These are phyloP conservation scores for Mycosphaerelloides madeirae DNA, from an alignment of 2,329 filamentous ascomycete genomes.

Conservation along the genomic window DNA sequence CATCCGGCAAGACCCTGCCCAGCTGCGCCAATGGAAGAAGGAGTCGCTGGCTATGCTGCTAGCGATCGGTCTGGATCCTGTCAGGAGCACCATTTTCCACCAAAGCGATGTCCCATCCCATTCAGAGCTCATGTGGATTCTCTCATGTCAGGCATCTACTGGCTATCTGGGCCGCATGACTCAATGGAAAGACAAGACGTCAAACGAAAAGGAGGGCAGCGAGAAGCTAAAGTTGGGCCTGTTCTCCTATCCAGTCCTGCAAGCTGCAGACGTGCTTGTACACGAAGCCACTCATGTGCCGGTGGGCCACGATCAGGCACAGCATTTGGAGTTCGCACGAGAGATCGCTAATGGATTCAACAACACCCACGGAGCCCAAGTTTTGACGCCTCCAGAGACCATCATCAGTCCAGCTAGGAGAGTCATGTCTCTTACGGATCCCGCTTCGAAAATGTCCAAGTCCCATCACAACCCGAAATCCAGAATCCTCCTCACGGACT, in stretches of 20 bases:
- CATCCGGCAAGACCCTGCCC: constrained; percentile 58
- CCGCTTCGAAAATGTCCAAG: constrained; percentile 89
- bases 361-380: constrained; percentile 55
- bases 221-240: constrained; percentile 72
- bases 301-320: constrained; percentile 89
- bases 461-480: constrained; percentile 68
- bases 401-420: constrained; percentile 75
- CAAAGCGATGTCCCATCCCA: constrained; percentile 66
- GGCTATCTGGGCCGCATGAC: constrained; percentile 98
- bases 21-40: constrained; percentile 61
- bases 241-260: constrained; percentile 92
- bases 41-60: constrained; percentile 76
- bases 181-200: constrained; percentile 77
- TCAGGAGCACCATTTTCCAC: constrained; percentile 73
- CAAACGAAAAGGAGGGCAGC: constrained; percentile 39
- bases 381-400: constrained; percentile 65
- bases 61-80: constrained; percentile 76
- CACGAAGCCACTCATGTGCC: constrained; percentile 90
- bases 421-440: constrained; percentile 82
- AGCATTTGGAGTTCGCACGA: constrained; percentile 90
- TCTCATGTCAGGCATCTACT: constrained; percentile 85
- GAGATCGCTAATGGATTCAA: constrained; percentile 87
- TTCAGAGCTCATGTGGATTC: constrained; percentile 92
- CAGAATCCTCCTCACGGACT: constrained; percentile 77
- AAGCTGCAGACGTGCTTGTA: constrained; percentile 88